Conservation (phyloP, 2,329 filamentous ascomycete genomes). For the Ophiocordyceps camponoti-floridani region DNA sequence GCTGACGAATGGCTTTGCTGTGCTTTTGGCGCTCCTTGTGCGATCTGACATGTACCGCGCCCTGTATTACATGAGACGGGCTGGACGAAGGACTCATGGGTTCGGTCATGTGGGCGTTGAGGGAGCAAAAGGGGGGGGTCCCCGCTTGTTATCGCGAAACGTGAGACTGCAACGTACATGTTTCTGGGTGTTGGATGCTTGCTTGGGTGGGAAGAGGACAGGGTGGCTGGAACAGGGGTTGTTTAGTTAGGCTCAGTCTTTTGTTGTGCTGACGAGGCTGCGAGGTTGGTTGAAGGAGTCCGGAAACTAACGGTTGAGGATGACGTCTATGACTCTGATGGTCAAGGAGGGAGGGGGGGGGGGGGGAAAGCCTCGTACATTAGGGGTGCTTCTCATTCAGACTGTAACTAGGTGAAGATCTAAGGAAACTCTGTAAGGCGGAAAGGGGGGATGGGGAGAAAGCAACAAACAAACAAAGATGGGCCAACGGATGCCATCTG, state of each 20-base stretch:
- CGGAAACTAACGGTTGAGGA: not conserved
- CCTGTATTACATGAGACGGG: not conserved
- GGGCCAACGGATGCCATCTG: not conserved
- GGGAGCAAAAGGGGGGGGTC: not conserved
- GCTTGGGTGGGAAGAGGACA: not conserved
- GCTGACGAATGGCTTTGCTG: not conserved
- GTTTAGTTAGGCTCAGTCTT: no score
- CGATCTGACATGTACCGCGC: not conserved
- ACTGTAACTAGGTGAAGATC: no score
- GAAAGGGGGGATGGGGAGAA: no score
- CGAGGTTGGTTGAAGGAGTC: no score
- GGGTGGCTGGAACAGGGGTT: not conserved
- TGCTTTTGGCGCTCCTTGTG: not conserved
- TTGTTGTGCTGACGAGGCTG: not conserved
- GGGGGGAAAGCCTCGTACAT: no score
- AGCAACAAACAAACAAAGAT: no score
- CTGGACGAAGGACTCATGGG: not conserved
- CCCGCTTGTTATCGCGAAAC: not conserved
- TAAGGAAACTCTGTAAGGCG: no score
- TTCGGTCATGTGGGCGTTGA: not conserved
- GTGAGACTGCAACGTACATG: not conserved
- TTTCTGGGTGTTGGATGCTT: not conserved
- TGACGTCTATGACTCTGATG: not conserved
- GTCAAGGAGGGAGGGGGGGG: no score
- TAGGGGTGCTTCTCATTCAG: no score